Conservation (phyloP, 495 filamentous ascomycete genomes). For the Parachaetomium inaequale region DNA sequence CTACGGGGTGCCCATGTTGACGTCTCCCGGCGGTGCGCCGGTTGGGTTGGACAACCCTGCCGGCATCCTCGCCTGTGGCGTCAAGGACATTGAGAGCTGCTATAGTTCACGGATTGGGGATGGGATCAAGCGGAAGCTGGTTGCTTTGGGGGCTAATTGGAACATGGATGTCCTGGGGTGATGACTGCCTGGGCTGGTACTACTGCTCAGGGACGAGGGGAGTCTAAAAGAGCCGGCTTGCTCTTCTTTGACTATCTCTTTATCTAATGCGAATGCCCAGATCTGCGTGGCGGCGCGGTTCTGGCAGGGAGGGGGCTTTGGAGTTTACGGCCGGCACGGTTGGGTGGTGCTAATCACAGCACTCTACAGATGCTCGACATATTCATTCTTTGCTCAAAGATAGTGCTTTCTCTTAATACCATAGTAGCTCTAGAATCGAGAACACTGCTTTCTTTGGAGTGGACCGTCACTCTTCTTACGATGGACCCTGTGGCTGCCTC, state of each 20-base stretch:
- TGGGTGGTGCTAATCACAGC: background rate
- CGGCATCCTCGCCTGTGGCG: conserved; percentile 42
- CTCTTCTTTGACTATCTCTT: background rate
- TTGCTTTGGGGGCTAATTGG: conserved; percentile 36
- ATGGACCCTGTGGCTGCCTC: too few species aligned
- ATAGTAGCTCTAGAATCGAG: background rate
- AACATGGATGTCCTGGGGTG: conserved; percentile 19
- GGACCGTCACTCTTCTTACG: background rate
- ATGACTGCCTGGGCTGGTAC: background rate
- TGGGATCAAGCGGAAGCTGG: conserved; percentile 47
- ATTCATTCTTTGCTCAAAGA: background rate
- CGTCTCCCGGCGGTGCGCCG: conserved; percentile 27
- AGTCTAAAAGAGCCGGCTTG: background rate
- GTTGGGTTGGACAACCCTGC: conserved; percentile 37
- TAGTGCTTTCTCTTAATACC: background rate
- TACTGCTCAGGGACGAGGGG: background rate
- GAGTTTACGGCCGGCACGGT: background rate
- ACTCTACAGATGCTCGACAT: background rate
- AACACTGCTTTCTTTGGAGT: background rate
- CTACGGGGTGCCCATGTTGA: conserved; percentile 39
- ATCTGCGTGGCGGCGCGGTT: background rate
- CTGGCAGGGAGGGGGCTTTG: background rate
- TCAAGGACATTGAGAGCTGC: conserved; percentile 45
- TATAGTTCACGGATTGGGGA: conserved; percentile 41
- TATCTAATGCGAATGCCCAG: background rate